Evolutionary conservation across 805 yeast genomes (phyloP).

Genomic region (Candida koratica): DNA sequence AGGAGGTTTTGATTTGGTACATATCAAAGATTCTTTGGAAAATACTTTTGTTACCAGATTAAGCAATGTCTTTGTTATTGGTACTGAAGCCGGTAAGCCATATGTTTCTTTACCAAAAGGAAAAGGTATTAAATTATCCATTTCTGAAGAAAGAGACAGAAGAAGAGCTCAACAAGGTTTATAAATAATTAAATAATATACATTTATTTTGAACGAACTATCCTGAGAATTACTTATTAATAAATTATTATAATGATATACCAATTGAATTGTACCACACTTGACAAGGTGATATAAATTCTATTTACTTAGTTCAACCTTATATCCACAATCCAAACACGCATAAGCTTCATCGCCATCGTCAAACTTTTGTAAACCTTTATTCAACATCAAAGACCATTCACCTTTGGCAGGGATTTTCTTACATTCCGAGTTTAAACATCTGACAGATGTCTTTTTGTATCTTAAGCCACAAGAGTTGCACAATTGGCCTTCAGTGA

Average conservation of each 20-base stretch:
- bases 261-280: conserved; percentile 4
- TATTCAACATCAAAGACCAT: conserved; percentile 80
- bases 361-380: conserved; percentile 48
- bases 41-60: conserved; percentile 43
- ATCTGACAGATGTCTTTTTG: conserved; percentile 90
- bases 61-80: conserved; percentile 38
- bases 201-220: background rate
- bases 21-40: conserved; percentile 39
- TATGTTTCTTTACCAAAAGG: conserved; percentile 42
- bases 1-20: conserved; percentile 43
- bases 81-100: conserved; percentile 41
- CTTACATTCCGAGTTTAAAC: conserved; percentile 69
- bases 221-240: too few species aligned
- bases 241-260: too few species aligned
- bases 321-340: conserved; percentile 41
- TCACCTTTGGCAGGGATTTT: conserved; percentile 96
- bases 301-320: conserved; percentile 36
- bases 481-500: conserved; percentile 89
- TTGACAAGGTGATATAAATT: conserved; percentile 2
- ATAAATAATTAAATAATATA: conserved; percentile 9
- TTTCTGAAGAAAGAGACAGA: conserved; percentile 44
- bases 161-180: conserved; percentile 37
- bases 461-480: conserved; percentile 94
- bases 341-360: conserved; percentile 38
- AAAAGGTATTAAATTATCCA: conserved; percentile 42